Evolutionary conservation across 108 stramenopile species (phyloP).

Genomic region (Pseudonitzschia pungens): DNA sequence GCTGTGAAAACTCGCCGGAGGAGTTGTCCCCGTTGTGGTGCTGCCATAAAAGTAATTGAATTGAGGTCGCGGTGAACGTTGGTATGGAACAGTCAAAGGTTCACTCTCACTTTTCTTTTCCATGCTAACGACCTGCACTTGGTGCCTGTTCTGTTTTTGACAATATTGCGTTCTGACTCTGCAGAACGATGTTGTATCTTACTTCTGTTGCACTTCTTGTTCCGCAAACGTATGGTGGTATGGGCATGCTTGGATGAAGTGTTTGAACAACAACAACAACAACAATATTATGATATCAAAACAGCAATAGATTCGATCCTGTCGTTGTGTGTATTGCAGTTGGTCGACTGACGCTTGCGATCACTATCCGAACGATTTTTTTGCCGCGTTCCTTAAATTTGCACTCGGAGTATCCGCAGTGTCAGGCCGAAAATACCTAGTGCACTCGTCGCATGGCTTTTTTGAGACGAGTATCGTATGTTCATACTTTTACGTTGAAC

Average conservation of each 20-base stretch:
- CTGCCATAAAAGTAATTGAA: constrained; percentile 52
- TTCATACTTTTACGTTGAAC: too few relatives aligned
- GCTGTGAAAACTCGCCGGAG: constrained; percentile 16
- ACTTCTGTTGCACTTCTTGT: neutral
- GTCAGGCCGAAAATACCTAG: too few relatives aligned
- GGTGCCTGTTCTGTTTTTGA: neutral
- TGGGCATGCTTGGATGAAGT: neutral
- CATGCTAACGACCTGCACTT: neutral
- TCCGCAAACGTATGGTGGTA: neutral
- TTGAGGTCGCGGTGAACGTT: constrained; percentile 23
- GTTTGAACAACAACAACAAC: too few relatives aligned
- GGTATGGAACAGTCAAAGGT: neutral
- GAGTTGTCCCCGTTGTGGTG: constrained; percentile 11
- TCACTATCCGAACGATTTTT: neutral
- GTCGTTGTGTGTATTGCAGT: neutral
- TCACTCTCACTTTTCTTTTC: neutral
- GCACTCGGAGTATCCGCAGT: neutral
- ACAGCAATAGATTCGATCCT: neutral
- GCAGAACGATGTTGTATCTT: neutral
- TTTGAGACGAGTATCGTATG: too few relatives aligned
- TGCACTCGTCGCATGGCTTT: too few relatives aligned
- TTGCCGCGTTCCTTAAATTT: neutral
- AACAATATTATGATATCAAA: neutral
- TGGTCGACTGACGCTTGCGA: neutral
- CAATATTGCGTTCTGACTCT: neutral